A percentile compares a stretch with the other conserved stretches of the same genome.
These are phyloP conservation scores for Flammula alnicola DNA, from an alignment of 1,284 basidiomycete genomes.

Conservation along the genomic window DNA sequence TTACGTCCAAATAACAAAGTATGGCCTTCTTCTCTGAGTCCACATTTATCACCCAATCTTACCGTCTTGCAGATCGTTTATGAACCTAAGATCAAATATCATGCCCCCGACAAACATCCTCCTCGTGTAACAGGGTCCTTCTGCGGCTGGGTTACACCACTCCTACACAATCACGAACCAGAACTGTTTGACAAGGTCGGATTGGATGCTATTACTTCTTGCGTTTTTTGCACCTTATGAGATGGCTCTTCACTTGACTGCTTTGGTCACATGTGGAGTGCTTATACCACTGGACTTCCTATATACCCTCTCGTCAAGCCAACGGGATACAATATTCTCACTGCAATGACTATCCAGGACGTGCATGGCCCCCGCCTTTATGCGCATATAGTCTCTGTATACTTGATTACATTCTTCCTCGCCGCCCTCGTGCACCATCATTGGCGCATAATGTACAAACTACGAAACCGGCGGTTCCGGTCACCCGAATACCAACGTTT, in stretches of 20 bases:
- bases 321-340: slow-evolving; percentile 22
- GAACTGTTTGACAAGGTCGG: slow-evolving; percentile 23
- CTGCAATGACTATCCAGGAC: slow-evolving; percentile 25
- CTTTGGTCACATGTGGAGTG: slow-evolving; percentile 21
- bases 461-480: slow-evolving; percentile 26
- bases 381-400: slow-evolving; percentile 24
- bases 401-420: slow-evolving; percentile 22
- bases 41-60: neutral
- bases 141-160: slow-evolving; percentile 26
- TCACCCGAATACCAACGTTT: slow-evolving; percentile 24
- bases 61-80: slow-evolving; percentile 21
- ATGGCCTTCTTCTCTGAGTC: neutral
- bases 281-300: slow-evolving; percentile 26
- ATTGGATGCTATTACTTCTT: slow-evolving; percentile 27
- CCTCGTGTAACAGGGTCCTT: slow-evolving; percentile 25
- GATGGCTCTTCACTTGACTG: slow-evolving; percentile 24
- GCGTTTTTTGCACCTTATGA: slow-evolving; percentile 27
- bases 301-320: slow-evolving; percentile 25
- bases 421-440: slow-evolving; percentile 22
- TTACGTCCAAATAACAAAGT: slow-evolving; percentile 28
- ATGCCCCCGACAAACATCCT: slow-evolving; percentile 24
- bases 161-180: slow-evolving; percentile 21
- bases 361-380: slow-evolving; percentile 26
- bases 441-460: slow-evolving; percentile 22
- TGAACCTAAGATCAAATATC: slow-evolving; percentile 29